Conservation (phyloP, 768 basidiomycete genomes). For the Scleroderma citrinum region DNA sequence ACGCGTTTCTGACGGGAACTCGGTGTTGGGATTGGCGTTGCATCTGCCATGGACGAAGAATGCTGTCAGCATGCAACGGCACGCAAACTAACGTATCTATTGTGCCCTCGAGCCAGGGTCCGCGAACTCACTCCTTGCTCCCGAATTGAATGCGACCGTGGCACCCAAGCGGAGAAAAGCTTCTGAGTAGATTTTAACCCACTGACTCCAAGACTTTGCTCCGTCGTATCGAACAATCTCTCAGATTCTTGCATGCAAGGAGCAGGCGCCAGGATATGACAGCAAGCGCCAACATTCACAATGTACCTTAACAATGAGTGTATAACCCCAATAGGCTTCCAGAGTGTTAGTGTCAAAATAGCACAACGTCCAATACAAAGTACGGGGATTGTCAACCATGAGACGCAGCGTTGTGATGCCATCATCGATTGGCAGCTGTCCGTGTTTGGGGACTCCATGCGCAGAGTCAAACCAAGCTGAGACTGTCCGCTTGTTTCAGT, state of each 20-base stretch:
- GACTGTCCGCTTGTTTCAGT: constrained; percentile 44
- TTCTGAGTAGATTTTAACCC: too few relatives aligned
- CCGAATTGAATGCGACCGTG: too few relatives aligned
- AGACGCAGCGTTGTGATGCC: constrained; percentile 38
- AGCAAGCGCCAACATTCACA: too few relatives aligned
- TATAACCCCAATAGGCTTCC: too few relatives aligned
- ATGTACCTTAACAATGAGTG: too few relatives aligned
- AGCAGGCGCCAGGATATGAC: too few relatives aligned
- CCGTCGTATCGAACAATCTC: too few relatives aligned
- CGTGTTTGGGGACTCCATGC: constrained; percentile 35
- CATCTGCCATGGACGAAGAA: constrained; percentile 27
- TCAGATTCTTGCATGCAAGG: too few relatives aligned
- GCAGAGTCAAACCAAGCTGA: constrained; percentile 50
- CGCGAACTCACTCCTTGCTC: too few relatives aligned
- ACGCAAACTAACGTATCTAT: constrained; percentile 6
- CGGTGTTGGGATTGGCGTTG: constrained; percentile 27
- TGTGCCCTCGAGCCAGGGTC: constrained; percentile 4
- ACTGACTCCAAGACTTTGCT: not conserved
- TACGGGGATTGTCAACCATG: constrained; percentile 43
- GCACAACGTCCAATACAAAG: not conserved
- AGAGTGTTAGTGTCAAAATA: not conserved
- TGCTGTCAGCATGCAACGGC: constrained; percentile 1
- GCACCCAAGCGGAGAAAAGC: too few relatives aligned
- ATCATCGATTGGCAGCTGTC: constrained; percentile 45
- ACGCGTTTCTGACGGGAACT: constrained; percentile 67